These are phyloP conservation scores for Coemansia sp. DNA, from an alignment of 192 early-diverging fungal species.

Conservation along the genomic window DNA sequence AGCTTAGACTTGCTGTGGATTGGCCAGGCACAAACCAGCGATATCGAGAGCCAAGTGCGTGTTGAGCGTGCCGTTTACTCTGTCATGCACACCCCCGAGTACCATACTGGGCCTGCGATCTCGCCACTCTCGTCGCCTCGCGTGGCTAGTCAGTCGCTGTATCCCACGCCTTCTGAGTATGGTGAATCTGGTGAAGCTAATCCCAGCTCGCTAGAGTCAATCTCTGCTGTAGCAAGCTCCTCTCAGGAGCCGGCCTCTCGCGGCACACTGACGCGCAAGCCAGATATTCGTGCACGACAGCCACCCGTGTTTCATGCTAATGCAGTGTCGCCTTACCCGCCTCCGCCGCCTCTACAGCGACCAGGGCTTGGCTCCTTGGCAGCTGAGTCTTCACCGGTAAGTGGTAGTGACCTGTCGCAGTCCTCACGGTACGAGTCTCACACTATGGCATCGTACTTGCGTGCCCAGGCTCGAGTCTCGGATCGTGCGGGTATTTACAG, in stretches of 20 bases:
- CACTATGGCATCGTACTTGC: constrained; percentile 14
- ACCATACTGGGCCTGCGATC: background rate
- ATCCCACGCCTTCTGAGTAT: background rate
- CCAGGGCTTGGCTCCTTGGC: background rate
- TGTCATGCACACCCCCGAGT: background rate
- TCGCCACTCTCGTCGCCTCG: background rate
- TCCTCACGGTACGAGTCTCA: constrained; percentile 18
- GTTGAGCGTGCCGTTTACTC: background rate
- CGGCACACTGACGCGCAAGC: background rate
- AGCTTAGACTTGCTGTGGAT: constrained; percentile 15
- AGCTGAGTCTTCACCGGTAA: background rate
- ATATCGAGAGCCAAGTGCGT: background rate
- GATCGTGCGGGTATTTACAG: constrained; percentile 18
- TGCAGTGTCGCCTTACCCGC: constrained; percentile 20
- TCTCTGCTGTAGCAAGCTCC: background rate
- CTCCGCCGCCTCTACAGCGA: constrained; percentile 11
- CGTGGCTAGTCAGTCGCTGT: background rate
- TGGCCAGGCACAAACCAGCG: background rate
- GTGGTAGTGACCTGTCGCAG: background rate
- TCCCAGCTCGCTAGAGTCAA: background rate
- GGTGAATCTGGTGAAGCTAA: background rate
- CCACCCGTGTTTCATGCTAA: constrained; percentile 11
- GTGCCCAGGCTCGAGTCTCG: constrained; percentile 11
- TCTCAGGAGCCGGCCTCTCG: background rate
- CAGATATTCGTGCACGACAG: background rate